phyloP scores from a whole-genome alignment of 495 filamentous ascomycete species.

The Penicillium turbatum region DNA sequence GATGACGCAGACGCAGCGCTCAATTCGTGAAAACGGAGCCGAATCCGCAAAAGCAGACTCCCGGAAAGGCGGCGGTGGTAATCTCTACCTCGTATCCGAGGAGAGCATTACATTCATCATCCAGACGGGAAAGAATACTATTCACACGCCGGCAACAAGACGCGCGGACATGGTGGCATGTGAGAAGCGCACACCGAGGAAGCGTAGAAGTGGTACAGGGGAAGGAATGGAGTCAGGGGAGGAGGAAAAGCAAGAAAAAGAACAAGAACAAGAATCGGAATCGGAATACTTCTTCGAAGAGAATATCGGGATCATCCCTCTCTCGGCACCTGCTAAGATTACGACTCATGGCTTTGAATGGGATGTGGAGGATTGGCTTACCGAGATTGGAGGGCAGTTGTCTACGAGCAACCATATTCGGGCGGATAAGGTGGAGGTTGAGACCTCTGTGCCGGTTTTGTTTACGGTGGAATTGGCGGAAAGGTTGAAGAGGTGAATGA shows the following conservation, averaged over 20 bases:
- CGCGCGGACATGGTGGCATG: constrained; percentile 8
- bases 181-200: neutral
- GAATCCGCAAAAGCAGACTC: neutral
- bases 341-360: constrained; percentile 79
- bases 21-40: constrained; percentile 11
- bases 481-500: constrained; percentile 33
- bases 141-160: constrained; percentile 54
- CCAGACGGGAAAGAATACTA: constrained; percentile 58
- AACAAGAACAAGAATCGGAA: neutral
- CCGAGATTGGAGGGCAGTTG: constrained; percentile 75
- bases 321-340: constrained; percentile 67
- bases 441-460: constrained; percentile 65
- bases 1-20: constrained; percentile 29
- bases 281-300: constrained; percentile 44
- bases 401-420: constrained; percentile 91
- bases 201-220: constrained; percentile 7
- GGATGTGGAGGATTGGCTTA: constrained; percentile 79
- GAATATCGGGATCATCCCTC: constrained; percentile 80
- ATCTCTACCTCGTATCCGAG: constrained; percentile 69
- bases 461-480: constrained; percentile 76
- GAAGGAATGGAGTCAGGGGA: neutral
- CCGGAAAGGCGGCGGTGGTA: constrained; percentile 17
- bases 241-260: neutral
- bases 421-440: constrained; percentile 53
- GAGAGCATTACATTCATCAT: constrained; percentile 79